A percentile compares a stretch with the other conserved stretches of the same genome.
These are phyloP conservation scores for Nakazawaea laoshanensis DNA, from an alignment of 805 yeast genomes.

Conservation along the genomic window DNA sequence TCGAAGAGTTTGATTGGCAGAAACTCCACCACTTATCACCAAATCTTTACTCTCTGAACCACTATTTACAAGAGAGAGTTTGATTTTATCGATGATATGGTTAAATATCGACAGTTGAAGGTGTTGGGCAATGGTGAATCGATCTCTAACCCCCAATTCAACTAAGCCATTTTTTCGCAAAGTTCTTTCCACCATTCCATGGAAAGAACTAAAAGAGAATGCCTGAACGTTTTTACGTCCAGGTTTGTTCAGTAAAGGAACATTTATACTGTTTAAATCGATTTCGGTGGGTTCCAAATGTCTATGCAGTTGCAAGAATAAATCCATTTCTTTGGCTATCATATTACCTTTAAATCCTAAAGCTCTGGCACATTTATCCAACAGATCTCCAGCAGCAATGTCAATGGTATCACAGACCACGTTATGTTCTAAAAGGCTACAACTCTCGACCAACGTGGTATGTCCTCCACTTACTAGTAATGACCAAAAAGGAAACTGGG, in stretches of 20 bases:
- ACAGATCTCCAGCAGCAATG: slow-evolving; percentile 87
- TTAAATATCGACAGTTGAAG: slow-evolving; percentile 61
- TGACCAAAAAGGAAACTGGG: slow-evolving; percentile 63
- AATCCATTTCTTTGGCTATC: slow-evolving; percentile 80
- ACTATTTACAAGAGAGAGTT: slow-evolving; percentile 42
- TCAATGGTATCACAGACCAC: slow-evolving; percentile 71
- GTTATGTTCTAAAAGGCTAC: slow-evolving; percentile 54
- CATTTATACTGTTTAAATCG: slow-evolving; percentile 24
- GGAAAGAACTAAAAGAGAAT: slow-evolving; percentile 75
- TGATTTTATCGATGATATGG: slow-evolving; percentile 63
- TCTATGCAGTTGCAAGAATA: slow-evolving; percentile 27
- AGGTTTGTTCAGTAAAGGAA: slow-evolving; percentile 44
- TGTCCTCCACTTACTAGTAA: slow-evolving; percentile 91
- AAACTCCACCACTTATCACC: slow-evolving; percentile 93
- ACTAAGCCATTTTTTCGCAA: slow-evolving; percentile 16
- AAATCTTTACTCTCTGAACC: slow-evolving; percentile 35
- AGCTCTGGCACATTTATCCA: slow-evolving; percentile 88
- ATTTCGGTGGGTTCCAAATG: slow-evolving; percentile 10
- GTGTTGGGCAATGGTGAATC: slow-evolving; percentile 43
- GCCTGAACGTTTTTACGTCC: slow-evolving; percentile 35
- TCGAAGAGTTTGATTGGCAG: slow-evolving; percentile 59
- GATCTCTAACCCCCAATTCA: slow-evolving; percentile 15
- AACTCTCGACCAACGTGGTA: slow-evolving; percentile 73
- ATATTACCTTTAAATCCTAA: slow-evolving; percentile 74
- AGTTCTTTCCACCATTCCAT: slow-evolving; percentile 19